Base-by-base conservation (phyloP, 441 rosid species). In the Corymbia citriodora region DNA sequence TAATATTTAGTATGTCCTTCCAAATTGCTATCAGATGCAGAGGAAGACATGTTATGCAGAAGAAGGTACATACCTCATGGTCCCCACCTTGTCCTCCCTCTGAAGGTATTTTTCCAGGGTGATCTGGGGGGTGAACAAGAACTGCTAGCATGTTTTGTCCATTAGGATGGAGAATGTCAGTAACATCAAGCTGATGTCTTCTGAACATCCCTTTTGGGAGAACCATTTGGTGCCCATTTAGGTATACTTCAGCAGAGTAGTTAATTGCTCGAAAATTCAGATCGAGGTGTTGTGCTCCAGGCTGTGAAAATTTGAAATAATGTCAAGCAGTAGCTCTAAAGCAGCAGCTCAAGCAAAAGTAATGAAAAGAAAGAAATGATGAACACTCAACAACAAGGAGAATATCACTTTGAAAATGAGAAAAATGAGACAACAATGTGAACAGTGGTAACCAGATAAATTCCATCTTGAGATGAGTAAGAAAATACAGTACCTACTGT, bases 41-140 rank as follows among this genome's bases (percentile, higher is more conserved):
- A 45, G 79, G 74, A 59, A 59, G 74, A 49, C 25, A 89, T 49
- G 40, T 33, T 45, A 48, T 17, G n/a, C 52, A 55, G 27, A 74
- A 55, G 88, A 90, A 81, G 81, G 74, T 48, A 65, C 49, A 83
- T 92, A 98, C 99, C 99, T 97, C 98, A 88, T 97, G 99, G 93
- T 97, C 99, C 89, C 99, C 99, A 90, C 99, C 99, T 92, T 98
- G 99, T 70, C 99, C 99, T 88, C 99, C 99, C 88, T 92, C 91
- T 16, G 95, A 91, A 74, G 99, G 99, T 88, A 98, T 98, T 29
- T 54, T 91, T 40, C 99, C 99, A 88, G 99, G 99, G 94, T 98
- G 98, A 90, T 97, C 98, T 3, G 99, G 99, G 88, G 99, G 99
- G 89, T 97, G 94, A 91, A 98, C 98, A 90, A 96, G 97, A 95